phyloP scores from a whole-genome alignment of 1,284 basidiomycete genomes.

The Austroboletus olivaceoglutinosus region DNA sequence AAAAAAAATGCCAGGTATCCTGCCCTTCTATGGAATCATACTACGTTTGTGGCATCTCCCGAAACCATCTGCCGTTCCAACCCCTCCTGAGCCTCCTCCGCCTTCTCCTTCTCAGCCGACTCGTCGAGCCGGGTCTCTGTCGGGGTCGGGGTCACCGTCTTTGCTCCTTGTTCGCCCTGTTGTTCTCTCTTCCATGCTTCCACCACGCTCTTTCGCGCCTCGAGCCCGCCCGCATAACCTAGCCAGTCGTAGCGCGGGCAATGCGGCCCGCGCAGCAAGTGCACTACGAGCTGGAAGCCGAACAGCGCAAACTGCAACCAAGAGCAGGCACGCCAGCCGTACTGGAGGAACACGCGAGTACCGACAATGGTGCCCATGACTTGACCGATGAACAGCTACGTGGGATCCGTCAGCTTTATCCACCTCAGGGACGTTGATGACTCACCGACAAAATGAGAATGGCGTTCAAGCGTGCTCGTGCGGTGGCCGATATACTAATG shows the following conservation, averaged over 20 bases:
- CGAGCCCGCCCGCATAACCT: constrained; percentile 53
- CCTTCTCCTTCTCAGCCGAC: constrained; percentile 12
- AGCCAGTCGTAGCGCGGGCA: constrained; percentile 52
- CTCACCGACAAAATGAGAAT: constrained; percentile 57
- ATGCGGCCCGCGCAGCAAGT: constrained; percentile 55
- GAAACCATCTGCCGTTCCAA: not conserved
- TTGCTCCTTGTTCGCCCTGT: not conserved
- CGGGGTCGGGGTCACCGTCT: not conserved
- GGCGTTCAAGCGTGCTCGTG: constrained; percentile 62
- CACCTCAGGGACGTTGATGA: not conserved
- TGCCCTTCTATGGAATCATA: not conserved
- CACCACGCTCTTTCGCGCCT: constrained; percentile 34
- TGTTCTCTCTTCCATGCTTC: not conserved
- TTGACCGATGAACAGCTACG: constrained; percentile 56
- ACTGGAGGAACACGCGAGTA: constrained; percentile 54
- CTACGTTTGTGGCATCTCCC: not conserved
- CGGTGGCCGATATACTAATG: constrained; percentile 47
- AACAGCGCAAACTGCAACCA: constrained; percentile 51
- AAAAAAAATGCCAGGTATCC: not conserved
- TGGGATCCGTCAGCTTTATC: no score
- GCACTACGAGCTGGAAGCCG: constrained; percentile 43
- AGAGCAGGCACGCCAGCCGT: constrained; percentile 61
- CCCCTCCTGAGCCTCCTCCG: not conserved
- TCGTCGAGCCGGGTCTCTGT: not conserved
- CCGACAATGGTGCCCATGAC: constrained; percentile 65